Conservation (phyloP, 139 green algal species). For the Volvox reticuliferus region DNA sequence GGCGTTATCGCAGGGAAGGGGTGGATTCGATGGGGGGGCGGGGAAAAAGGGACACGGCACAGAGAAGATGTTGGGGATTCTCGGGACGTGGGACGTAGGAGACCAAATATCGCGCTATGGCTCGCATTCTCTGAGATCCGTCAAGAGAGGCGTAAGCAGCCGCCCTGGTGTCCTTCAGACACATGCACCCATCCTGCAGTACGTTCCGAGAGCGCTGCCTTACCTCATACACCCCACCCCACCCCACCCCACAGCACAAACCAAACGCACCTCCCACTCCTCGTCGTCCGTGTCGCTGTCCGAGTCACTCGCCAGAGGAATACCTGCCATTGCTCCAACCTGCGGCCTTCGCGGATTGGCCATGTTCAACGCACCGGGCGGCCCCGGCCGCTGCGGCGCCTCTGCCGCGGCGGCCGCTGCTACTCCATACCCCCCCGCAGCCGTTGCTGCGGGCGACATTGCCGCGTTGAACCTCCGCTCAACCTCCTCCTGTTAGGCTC, state of each 20-base stretch:
- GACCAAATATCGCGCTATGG: no score
- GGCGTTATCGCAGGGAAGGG: no score
- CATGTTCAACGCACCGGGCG: no score
- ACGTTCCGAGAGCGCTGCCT: not conserved
- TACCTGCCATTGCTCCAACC: not conserved
- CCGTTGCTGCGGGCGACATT: not conserved
- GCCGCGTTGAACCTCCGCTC: not conserved
- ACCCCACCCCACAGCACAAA: not conserved
- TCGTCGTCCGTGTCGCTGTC: not conserved
- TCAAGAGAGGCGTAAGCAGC: no score
- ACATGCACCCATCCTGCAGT: not conserved
- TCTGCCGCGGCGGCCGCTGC: not conserved
- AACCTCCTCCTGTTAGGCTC: not conserved
- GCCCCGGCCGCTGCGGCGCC: not conserved
- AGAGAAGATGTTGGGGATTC: no score
- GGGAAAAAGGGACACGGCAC: no score
- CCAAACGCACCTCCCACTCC: not conserved
- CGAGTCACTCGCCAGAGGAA: not conserved
- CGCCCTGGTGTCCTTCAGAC: no score
- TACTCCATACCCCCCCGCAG: not conserved
- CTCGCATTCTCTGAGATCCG: no score
- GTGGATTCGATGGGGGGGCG: no score
- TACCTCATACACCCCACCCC: not conserved
- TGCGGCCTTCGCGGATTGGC: not conserved
- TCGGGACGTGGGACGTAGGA: no score